These are phyloP conservation scores for Lizonia empirigonia DNA, from an alignment of 2,329 filamentous ascomycete species.

Conservation along the genomic window DNA sequence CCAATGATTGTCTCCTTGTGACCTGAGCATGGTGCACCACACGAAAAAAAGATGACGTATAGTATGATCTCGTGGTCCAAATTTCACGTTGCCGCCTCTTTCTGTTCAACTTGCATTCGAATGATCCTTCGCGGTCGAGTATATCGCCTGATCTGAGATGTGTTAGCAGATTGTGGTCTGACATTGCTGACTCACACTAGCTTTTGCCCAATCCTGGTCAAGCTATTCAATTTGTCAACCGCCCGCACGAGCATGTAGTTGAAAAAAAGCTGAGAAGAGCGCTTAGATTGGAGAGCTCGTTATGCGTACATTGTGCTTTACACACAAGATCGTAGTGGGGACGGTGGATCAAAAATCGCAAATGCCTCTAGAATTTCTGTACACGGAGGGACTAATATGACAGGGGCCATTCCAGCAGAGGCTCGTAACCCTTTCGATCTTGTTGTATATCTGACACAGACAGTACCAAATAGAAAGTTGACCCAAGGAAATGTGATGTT, in stretches of 20 bases:
- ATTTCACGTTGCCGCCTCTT: neutral
- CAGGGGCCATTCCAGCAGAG: slow-evolving; percentile 36
- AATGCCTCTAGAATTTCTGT: slow-evolving; percentile 47
- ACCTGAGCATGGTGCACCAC: no score
- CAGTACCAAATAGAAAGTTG: slow-evolving; percentile 45
- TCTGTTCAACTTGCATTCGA: neutral
- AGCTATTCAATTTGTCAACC: slow-evolving; percentile 1
- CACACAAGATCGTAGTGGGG: slow-evolving; percentile 25
- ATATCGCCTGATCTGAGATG: neutral
- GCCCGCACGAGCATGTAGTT: neutral
- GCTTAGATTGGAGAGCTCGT: slow-evolving; percentile 30
- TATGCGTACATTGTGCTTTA: slow-evolving; percentile 28
- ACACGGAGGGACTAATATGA: slow-evolving; percentile 48
- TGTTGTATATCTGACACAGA: slow-evolving; percentile 42
- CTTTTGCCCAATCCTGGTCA: neutral
- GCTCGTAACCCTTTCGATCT: slow-evolving; percentile 33
- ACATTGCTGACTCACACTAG: slow-evolving; percentile 6
- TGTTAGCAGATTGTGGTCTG: slow-evolving; percentile 14
- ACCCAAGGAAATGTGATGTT: slow-evolving; percentile 45
- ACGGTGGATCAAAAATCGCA: slow-evolving; percentile 27
- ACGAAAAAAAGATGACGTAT: neutral
- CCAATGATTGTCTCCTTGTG: no score
- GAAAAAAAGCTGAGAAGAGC: slow-evolving; percentile 4
- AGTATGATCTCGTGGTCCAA: neutral
- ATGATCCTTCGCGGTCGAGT: neutral